phyloP scores from a whole-genome alignment of 352 stramenopile species.

The Phytophthora podocarpi region DNA sequence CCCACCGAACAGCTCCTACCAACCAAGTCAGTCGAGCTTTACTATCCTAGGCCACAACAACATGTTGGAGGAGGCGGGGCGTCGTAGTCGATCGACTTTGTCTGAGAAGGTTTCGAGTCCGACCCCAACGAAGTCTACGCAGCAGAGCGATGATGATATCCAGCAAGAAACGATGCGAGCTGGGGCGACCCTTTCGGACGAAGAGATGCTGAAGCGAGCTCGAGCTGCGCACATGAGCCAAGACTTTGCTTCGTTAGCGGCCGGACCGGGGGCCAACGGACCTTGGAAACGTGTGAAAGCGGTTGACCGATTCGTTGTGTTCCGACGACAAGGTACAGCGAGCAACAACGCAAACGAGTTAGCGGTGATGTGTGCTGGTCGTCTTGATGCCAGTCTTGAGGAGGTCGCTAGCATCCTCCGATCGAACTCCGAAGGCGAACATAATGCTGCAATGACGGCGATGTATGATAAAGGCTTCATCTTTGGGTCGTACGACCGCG shows the following conservation, averaged over 20 bases:
- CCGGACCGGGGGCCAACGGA: conserved; percentile 17
- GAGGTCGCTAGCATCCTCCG: conserved; percentile 33
- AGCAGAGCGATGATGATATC: conserved; percentile 12
- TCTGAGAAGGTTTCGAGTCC: too few relatives aligned
- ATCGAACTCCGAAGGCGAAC: conserved; percentile 18
- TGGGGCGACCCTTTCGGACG: too few relatives aligned
- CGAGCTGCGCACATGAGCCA: conserved; percentile 18
- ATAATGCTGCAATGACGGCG: conserved; percentile 34
- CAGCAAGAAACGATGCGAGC: too few relatives aligned
- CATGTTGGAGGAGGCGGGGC: too few relatives aligned
- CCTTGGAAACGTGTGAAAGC: conserved; percentile 33
- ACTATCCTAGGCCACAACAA: too few relatives aligned
- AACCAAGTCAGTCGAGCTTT: too few relatives aligned
- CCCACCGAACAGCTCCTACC: too few relatives aligned
- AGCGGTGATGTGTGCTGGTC: conserved; percentile 38
- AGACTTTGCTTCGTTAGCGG: conserved; percentile 25
- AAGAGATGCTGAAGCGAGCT: conserved; percentile 26
- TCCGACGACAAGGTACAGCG: conserved; percentile 31
- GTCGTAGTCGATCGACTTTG: too few relatives aligned
- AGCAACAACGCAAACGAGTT: too few relatives aligned
- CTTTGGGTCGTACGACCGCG: conserved; percentile 38
- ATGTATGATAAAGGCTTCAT: conserved; percentile 42
- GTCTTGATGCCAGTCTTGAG: conserved; percentile 34
- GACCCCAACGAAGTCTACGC: too few relatives aligned
- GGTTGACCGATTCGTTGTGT: conserved; percentile 33